Evolutionary conservation across 2,329 filamentous ascomycete species (phyloP).

Genomic region (Lasiodiplodia theobromae): DNA sequence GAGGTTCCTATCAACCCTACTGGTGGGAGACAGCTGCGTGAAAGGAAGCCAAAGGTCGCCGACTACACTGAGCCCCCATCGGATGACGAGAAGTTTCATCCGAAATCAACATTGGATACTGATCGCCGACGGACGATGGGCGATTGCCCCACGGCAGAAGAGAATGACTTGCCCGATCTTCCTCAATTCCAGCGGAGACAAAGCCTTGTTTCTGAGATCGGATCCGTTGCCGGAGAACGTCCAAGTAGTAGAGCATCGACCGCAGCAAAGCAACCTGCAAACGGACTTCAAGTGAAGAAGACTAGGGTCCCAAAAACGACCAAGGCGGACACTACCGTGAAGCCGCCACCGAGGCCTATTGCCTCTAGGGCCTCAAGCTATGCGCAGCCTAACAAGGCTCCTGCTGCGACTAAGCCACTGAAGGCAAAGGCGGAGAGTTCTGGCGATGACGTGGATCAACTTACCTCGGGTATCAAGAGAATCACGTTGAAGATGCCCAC

Average conservation of each 20-base stretch:
- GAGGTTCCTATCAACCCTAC: constrained; percentile 51
- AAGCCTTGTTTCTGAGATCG: constrained; percentile 54
- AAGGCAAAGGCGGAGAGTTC: constrained; percentile 32
- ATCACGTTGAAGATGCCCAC: constrained; percentile 67
- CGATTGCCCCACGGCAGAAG: constrained; percentile 23
- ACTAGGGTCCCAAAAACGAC: constrained; percentile 55
- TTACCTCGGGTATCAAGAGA: constrained; percentile 62
- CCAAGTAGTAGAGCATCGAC: constrained; percentile 43
- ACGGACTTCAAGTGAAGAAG: constrained; percentile 65
- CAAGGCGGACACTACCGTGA: constrained; percentile 8
- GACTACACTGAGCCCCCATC: constrained; percentile 61
- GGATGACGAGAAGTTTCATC: constrained; percentile 39
- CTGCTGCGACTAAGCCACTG: neutral
- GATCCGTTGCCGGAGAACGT: constrained; percentile 45
- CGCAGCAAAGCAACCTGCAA: constrained; percentile 15
- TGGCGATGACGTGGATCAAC: constrained; percentile 55
- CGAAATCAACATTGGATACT: constrained; percentile 38
- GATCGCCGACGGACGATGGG: constrained; percentile 48
- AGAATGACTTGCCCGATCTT: constrained; percentile 9
- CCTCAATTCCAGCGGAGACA: constrained; percentile 43
- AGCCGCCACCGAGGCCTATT: constrained; percentile 14
- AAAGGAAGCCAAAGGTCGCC: constrained; percentile 65
- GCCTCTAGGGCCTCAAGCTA: constrained; percentile 22
- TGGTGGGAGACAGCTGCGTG: constrained; percentile 69
- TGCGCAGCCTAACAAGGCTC: neutral